phyloP scores from a whole-genome alignment of 306 rosid species.

The Rubus idaeus region DNA sequence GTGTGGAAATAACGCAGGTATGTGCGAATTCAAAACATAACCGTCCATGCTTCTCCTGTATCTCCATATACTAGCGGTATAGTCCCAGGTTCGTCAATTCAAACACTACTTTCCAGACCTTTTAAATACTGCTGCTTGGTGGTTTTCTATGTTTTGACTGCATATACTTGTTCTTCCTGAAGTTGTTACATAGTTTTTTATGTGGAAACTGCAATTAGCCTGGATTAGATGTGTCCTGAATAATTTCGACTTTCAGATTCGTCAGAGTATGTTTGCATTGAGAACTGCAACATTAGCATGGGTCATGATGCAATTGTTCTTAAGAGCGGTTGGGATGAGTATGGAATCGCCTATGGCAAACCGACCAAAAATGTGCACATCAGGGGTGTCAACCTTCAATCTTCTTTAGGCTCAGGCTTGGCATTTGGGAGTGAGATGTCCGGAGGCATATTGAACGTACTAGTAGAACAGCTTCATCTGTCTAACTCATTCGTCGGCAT shows the following conservation, averaged over 20 bases:
- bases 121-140: not conserved
- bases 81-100: conserved; percentile 56
- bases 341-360: conserved; percentile 52
- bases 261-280: conserved; percentile 54
- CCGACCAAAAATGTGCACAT: conserved; percentile 50
- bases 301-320: conserved; percentile 60
- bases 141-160: not conserved
- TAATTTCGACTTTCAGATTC: conserved; percentile 48
- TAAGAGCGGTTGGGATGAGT: conserved; percentile 80
- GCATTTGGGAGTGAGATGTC: conserved; percentile 73
- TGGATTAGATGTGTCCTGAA: not conserved
- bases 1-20: conserved; percentile 33
- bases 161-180: not conserved
- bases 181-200: not conserved
- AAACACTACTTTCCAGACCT: not conserved
- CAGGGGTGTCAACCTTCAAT: conserved; percentile 39
- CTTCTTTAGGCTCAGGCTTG: conserved; percentile 50
- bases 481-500: conserved; percentile 44
- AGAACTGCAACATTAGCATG: conserved; percentile 51
- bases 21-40: conserved; percentile 48
- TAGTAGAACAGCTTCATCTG: conserved; percentile 39
- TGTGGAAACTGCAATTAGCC: not conserved
- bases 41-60: conserved; percentile 43
- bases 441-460: conserved; percentile 52
- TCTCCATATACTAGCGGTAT: conserved; percentile 66